These are phyloP conservation scores for Micractinium sp. DNA, from an alignment of 139 green algal species.

Conservation along the genomic window DNA sequence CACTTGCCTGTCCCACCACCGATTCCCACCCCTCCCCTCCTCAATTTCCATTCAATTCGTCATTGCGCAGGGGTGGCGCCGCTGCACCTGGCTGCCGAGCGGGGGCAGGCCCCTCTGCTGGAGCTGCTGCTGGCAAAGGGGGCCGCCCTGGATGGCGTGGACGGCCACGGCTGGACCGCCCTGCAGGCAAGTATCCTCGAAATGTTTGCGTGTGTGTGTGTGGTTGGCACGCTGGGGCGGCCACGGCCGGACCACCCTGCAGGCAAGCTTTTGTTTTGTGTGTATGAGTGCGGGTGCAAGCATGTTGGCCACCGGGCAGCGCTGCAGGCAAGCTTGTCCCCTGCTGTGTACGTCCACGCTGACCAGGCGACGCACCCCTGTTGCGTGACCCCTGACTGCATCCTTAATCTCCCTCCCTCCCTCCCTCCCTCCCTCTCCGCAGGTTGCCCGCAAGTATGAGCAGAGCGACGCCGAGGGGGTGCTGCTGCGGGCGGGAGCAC, in stretches of 20 bases:
- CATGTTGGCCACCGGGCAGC: too few relatives aligned
- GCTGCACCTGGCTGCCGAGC: slow-evolving; percentile 43
- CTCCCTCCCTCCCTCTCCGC: neutral
- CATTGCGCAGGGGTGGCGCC: neutral
- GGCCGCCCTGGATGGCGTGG: slow-evolving; percentile 1
- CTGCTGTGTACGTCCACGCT: too few relatives aligned
- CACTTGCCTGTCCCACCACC: neutral
- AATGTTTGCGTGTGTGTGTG: neutral
- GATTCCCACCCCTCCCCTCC: neutral
- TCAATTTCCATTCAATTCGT: too few relatives aligned
- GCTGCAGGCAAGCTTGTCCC: too few relatives aligned
- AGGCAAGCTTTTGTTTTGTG: slow-evolving; percentile 11
- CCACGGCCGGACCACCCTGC: slow-evolving; percentile 31
- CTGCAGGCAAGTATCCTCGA: slow-evolving; percentile 34
- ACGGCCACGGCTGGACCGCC: slow-evolving; percentile 33
- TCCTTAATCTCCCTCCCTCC: too few relatives aligned
- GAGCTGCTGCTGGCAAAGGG: slow-evolving; percentile 35
- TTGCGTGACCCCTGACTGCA: too few relatives aligned
- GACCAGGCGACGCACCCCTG: too few relatives aligned
- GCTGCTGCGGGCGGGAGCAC: slow-evolving; percentile 45
- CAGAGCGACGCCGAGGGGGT: slow-evolving; percentile 51
- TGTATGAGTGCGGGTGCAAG: neutral
- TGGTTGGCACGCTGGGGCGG: slow-evolving; percentile 9
- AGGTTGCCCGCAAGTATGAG: slow-evolving; percentile 41
- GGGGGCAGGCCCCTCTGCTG: slow-evolving; percentile 16